These are phyloP conservation scores for Calonectria fujianensis DNA, from an alignment of 2,329 filamentous ascomycete species.

Conservation along the genomic window DNA sequence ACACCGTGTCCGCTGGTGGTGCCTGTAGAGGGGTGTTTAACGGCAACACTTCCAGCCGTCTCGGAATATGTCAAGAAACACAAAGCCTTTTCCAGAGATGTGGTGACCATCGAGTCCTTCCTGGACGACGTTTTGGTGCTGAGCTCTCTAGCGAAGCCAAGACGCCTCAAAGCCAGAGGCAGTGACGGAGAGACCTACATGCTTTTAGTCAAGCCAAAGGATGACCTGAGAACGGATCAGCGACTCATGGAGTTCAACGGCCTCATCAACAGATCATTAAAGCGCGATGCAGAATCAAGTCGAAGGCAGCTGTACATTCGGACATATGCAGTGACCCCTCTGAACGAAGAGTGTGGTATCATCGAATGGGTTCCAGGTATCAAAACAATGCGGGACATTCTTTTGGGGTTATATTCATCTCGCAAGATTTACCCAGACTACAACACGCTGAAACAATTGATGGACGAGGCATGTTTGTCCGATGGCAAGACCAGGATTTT, in stretches of 20 bases:
- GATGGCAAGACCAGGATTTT: slow-evolving; percentile 81
- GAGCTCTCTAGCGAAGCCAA: slow-evolving; percentile 92
- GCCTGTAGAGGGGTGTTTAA: slow-evolving; percentile 89
- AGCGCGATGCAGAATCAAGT: slow-evolving; percentile 92
- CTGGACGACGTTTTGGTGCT: slow-evolving; percentile 92
- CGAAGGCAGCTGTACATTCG: slow-evolving; percentile 95
- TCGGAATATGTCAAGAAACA: slow-evolving; percentile 85
- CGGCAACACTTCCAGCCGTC: slow-evolving; percentile 84
- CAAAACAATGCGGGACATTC: slow-evolving; percentile 93
- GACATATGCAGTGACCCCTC: slow-evolving; percentile 95
- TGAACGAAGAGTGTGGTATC: slow-evolving; percentile 98
- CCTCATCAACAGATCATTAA: slow-evolving; percentile 96
- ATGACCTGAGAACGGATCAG: slow-evolving; percentile 97
- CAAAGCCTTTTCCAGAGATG: slow-evolving; percentile 90
- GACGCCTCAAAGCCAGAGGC: slow-evolving; percentile 90
- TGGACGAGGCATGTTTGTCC: slow-evolving; percentile 77
- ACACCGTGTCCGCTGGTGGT: slow-evolving; percentile 91
- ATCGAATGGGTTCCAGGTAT: slow-evolving; percentile 99
- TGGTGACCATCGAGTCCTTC: slow-evolving; percentile 88
- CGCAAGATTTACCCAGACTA: slow-evolving; percentile 84
- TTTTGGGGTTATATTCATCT: slow-evolving; percentile 85
- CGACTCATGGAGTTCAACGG: slow-evolving; percentile 99
- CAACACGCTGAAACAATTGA: slow-evolving; percentile 75
- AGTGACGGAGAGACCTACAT: slow-evolving; percentile 93
- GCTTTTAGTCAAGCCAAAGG: slow-evolving; percentile 97